Conservation (phyloP, 495 filamentous ascomycete genomes). For the Friedmanniomyces endolithicus region DNA sequence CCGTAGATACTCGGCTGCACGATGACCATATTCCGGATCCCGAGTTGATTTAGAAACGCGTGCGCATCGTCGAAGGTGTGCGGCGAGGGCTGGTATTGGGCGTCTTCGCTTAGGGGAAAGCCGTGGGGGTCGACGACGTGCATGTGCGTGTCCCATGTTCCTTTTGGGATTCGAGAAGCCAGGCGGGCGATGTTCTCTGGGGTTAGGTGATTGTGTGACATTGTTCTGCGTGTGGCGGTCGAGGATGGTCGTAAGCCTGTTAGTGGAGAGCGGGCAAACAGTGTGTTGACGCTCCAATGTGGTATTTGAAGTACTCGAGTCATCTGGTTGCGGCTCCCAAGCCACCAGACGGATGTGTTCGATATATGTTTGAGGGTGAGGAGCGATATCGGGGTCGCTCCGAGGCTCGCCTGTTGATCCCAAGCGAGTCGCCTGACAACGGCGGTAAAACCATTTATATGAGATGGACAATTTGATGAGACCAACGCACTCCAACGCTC, state of each 20-base stretch:
- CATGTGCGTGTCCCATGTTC: conserved; percentile 42
- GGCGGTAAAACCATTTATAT: too few species aligned
- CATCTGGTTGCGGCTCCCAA: too few species aligned
- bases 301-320: too few species aligned
- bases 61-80: conserved; percentile 15
- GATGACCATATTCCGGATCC: conserved; percentile 28
- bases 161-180: conserved; percentile 13
- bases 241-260: background rate
- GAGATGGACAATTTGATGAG: too few species aligned
- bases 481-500: conserved; percentile 35
- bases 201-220: background rate
- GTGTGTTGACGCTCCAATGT: too few species aligned
- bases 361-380: background rate
- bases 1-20: conserved; percentile 44
- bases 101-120: conserved; percentile 12
- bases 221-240: background rate
- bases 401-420: background rate
- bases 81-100: conserved; percentile 10
- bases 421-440: too few species aligned
- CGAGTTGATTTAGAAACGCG: conserved; percentile 8
- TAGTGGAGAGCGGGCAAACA: background rate
- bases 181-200: conserved; percentile 1
- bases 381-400: background rate
- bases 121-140: conserved; percentile 36
- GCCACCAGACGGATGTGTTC: too few species aligned